Percentiles rank a stretch among this genome's conserved stretches.
Evolutionary conservation across 2,329 filamentous ascomycete genomes (phyloP).

Genomic region (Fusarium tuaranense): DNA sequence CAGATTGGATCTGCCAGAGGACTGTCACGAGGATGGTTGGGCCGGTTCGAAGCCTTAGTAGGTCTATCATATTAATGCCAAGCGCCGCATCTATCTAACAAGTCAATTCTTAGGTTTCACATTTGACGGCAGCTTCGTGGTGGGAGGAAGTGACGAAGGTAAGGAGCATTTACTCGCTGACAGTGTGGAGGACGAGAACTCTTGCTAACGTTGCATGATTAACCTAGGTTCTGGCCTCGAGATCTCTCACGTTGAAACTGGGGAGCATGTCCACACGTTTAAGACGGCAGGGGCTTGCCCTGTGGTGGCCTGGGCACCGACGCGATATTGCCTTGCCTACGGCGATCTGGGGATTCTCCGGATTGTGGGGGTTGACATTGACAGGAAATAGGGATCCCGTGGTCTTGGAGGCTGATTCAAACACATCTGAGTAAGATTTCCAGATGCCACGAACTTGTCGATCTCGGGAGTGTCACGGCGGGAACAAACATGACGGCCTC

Average conservation of each 20-base stretch:
- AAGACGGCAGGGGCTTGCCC: slow-evolving; percentile 74
- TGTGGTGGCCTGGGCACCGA: slow-evolving; percentile 81
- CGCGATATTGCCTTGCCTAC: slow-evolving; percentile 79
- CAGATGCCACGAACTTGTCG: background rate
- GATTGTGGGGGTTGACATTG: slow-evolving; percentile 72
- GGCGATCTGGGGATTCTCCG: slow-evolving; percentile 76
- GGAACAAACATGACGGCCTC: background rate
- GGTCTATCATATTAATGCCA: slow-evolving; percentile 41
- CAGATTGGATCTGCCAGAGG: slow-evolving; percentile 80
- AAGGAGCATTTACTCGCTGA: slow-evolving; percentile 34
- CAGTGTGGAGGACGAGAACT: background rate
- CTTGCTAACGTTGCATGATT: slow-evolving; percentile 11
- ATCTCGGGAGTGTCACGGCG: background rate
- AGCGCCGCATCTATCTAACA: slow-evolving; percentile 15
- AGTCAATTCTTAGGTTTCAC: slow-evolving; percentile 70
- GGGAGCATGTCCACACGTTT: slow-evolving; percentile 77
- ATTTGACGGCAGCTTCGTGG: slow-evolving; percentile 81
- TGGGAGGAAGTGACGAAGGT: slow-evolving; percentile 80
- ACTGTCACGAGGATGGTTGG: slow-evolving; percentile 77
- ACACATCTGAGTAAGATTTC: background rate
- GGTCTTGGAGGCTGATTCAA: background rate
- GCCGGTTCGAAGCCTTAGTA: slow-evolving; percentile 76
- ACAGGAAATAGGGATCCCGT: slow-evolving; percentile 48
- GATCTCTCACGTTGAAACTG: slow-evolving; percentile 78
- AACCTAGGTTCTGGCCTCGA: slow-evolving; percentile 69